Percentiles rank a stretch among this genome's conserved stretches.
Evolutionary conservation across 345 rosid genomes (phyloP).

Genomic region (Mallotus nudiflorus): DNA sequence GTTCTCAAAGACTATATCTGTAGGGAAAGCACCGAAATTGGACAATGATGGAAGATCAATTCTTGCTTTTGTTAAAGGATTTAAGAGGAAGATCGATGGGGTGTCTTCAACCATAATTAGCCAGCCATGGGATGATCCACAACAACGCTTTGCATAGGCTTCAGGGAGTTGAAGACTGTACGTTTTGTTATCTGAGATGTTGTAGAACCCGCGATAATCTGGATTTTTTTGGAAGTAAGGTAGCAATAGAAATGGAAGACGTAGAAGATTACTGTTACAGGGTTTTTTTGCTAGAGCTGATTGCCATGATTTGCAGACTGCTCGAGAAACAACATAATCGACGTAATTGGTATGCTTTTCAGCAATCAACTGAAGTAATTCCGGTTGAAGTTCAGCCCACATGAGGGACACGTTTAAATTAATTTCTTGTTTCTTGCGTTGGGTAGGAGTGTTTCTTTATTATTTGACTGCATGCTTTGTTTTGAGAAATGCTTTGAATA

Average conservation of each 20-base stretch:
- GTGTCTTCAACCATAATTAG: constrained; percentile 16
- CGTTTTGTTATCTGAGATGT: background rate
- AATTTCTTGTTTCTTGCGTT: background rate
- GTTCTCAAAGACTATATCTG: background rate
- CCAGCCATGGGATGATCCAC: constrained; percentile 23
- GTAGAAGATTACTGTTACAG: background rate
- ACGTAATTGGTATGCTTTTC: constrained; percentile 16
- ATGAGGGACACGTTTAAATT: background rate
- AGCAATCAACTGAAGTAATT: constrained; percentile 5
- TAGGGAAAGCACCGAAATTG: constrained; percentile 6
- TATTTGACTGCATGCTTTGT: too few relatives aligned
- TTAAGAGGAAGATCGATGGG: constrained; percentile 6
- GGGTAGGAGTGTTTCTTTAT: background rate
- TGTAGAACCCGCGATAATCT: constrained; percentile 5
- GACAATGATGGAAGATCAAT: constrained; percentile 13
- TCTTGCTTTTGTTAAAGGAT: constrained; percentile 9
- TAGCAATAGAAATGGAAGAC: constrained; percentile 16
- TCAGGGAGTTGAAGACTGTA: constrained; percentile 1
- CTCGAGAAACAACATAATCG: constrained; percentile 4
- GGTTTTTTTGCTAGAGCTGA: background rate
- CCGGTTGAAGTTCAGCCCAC: constrained; percentile 17
- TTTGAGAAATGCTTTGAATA: too few relatives aligned
- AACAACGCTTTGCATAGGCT: constrained; percentile 6
- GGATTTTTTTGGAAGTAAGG: background rate
- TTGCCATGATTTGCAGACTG: constrained; percentile 21